These are phyloP conservation scores for Xerocomellus dryophilus DNA, from an alignment of 768 basidiomycete genomes.

Conservation along the genomic window DNA sequence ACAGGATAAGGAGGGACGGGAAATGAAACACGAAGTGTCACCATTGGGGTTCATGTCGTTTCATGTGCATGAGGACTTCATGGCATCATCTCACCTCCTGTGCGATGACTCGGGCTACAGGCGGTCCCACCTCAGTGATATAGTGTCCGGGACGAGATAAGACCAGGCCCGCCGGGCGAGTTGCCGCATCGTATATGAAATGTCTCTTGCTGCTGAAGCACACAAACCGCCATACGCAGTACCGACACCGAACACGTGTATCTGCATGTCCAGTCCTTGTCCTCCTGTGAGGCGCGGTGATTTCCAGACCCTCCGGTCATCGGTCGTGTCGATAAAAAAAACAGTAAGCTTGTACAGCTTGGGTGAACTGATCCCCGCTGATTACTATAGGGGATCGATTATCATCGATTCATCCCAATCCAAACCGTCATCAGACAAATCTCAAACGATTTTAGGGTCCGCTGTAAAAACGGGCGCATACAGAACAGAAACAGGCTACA, in stretches of 20 bases:
- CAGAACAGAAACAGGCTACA: conserved; percentile 1
- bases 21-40: not conserved
- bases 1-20: not conserved
- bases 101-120: not conserved
- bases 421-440: conserved; percentile 25
- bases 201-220: not conserved
- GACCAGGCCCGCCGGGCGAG: conserved; percentile 5
- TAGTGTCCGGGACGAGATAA: conserved; percentile 3
- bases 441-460: conserved; percentile 10
- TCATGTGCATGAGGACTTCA: not conserved
- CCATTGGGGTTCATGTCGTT: not conserved
- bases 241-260: conserved; percentile 7
- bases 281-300: not conserved
- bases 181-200: not conserved
- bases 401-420: not conserved
- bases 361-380: conserved; percentile 7
- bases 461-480: conserved; percentile 3
- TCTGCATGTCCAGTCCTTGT: not conserved
- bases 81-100: not conserved
- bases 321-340: not conserved
- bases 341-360: not conserved
- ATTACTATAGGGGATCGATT: conserved; percentile 3
- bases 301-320: not conserved
- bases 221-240: not conserved
- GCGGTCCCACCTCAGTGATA: not conserved